phyloP scores from a whole-genome alignment of 768 basidiomycete genomes.

The Albatrellus ellisii region DNA sequence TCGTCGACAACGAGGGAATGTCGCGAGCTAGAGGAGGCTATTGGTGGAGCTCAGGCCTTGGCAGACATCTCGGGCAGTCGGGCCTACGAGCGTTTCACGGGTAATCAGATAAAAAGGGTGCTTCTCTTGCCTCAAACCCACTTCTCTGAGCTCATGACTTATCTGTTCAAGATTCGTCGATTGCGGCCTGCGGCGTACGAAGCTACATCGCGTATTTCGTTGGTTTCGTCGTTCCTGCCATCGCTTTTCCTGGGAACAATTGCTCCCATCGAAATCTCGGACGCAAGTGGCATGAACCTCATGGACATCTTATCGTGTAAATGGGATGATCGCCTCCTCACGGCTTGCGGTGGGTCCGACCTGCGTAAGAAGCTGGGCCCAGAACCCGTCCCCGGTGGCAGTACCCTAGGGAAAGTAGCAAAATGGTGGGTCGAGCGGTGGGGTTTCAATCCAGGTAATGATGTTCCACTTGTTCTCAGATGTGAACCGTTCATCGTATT shows the following conservation, averaged over 20 bases:
- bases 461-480: background rate
- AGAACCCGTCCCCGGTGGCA: constrained; percentile 67
- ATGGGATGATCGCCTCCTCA: constrained; percentile 59
- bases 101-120: constrained; percentile 71
- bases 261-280: constrained; percentile 75
- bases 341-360: constrained; percentile 54
- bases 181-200: constrained; percentile 39
- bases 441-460: constrained; percentile 53
- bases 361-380: constrained; percentile 59
- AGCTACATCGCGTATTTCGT: constrained; percentile 52
- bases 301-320: constrained; percentile 64
- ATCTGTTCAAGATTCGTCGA: constrained; percentile 36
- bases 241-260: constrained; percentile 71
- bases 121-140: constrained; percentile 8
- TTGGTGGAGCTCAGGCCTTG: constrained; percentile 60
- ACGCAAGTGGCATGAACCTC: constrained; percentile 86
- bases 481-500: background rate
- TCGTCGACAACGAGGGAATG: constrained; percentile 75
- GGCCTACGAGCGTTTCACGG: constrained; percentile 84
- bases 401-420: constrained; percentile 47
- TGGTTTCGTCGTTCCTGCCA: constrained; percentile 74
- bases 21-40: constrained; percentile 43
- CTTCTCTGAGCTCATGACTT: background rate
- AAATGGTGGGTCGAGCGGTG: constrained; percentile 64
- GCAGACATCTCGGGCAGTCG: constrained; percentile 71